Evolutionary conservation across 306 rosid genomes (phyloP).

Genomic region (Luffa acutangula): DNA sequence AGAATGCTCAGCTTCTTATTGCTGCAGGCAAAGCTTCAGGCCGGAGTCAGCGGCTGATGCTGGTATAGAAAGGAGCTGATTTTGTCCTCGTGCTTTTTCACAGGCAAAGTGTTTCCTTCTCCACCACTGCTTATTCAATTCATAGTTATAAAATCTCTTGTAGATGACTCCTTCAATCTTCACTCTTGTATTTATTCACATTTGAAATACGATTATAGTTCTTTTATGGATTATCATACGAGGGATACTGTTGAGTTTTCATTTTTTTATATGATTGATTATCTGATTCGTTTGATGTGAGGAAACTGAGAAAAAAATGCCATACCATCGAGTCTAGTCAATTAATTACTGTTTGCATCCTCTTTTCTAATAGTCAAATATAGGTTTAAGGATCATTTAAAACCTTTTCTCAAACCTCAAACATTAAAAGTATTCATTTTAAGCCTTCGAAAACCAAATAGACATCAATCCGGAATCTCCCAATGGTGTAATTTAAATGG

Average conservation of each 20-base stretch:
- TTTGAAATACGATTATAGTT: not conserved
- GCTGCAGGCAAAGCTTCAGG: not conserved
- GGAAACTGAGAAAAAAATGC: not conserved
- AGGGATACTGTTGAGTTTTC: not conserved
- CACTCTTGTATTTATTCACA: not conserved
- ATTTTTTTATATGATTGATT: not conserved
- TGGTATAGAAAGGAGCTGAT: not conserved
- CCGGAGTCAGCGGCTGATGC: not conserved
- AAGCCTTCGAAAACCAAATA: no score
- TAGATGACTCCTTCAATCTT: not conserved
- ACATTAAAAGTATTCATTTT: no score
- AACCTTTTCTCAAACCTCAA: no score
- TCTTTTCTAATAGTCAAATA: no score
- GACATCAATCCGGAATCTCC: no score
- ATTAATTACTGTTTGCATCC: no score
- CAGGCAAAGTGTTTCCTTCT: constrained; percentile 7
- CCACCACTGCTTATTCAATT: not conserved
- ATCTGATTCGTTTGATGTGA: not conserved
- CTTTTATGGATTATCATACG: not conserved
- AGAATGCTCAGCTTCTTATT: constrained; percentile 3
- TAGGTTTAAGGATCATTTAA: no score
- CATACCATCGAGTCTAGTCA: no score
- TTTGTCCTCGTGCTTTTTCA: not conserved
- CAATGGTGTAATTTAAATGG: no score
- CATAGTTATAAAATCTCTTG: no score